Evolutionary conservation across 257 asterid genomes (phyloP), one percentile per base, ranked within the genome.

Genomic region (Forsythia viridissima): DNA sequence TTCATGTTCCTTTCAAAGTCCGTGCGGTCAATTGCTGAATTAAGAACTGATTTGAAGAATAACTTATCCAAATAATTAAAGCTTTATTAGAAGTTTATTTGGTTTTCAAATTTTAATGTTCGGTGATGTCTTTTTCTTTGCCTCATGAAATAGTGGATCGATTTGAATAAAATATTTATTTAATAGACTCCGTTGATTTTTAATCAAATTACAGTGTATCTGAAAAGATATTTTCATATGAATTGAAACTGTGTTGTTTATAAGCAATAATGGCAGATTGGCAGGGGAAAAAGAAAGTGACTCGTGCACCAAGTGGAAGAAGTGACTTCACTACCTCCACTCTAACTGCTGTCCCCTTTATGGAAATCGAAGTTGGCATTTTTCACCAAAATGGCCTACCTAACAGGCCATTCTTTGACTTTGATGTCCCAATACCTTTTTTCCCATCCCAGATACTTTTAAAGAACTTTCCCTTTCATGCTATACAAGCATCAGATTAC

Each of bases 301-400:
- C 66, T 42, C n/a, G 42, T 42, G 79, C 65, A 67, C 70, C 67
- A 42, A 43, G 69, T 71, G 80, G 40, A 48, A 20, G 71, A 40
- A 80, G 59, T 71, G 77, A 61, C 74, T 24, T 61, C 80, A 80
- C 70, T 43, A 80, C 72, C 78, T 74, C 76, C 80, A 69, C 67
- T 74, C 48, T 76, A 68, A 30, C 41, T 69, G 41, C 73, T 52
- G 72, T 68, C 80, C 57, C 74, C 39, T 39, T 68, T 37, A 4
- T 30, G 66, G 18, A n/a, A n/a, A 73, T 44, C 66, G 61, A 66
- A 76, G 20, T 44, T 34, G 76, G 48, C 72, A 72, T 9, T n/a
- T 43, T 79, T 11, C 46, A 34, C 70, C 5, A 66, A 44, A 80
- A 75, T 80, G 75, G 76, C 76, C 72, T 5, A 41, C 81, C 34